Evolutionary conservation across 1,284 basidiomycete genomes (phyloP), one percentile per base, ranked within the genome.

Genomic region (Cerioporus squamosus): DNA sequence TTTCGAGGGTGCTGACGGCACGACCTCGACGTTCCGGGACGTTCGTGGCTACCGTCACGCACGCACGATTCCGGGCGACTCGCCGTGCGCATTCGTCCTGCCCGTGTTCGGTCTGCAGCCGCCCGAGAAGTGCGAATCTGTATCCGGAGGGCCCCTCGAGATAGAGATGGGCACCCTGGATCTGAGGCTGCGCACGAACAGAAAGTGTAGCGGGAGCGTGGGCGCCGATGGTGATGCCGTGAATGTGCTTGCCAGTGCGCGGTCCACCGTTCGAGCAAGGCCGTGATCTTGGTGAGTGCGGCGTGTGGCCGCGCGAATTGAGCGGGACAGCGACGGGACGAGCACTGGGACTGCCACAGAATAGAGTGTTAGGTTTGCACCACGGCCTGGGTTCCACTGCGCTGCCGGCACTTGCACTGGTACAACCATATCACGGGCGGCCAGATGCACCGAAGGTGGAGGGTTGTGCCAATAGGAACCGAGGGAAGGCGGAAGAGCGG

Each of bases 311-410:
- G 9, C 33, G 33, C 33, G 12, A 10, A 10, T 36, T 36, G 33
- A 10, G 33, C 33, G 33, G 33, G 33, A 6, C 12, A 15, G 8
- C 9, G 33, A 36, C 10, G 10, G 12, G 33, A 36, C 33, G 33
- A 36, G 33, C 33, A 36, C 14, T 12, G 3, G 33, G 33, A 36
- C 39, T 20, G 45, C 53, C 50, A 47, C 50, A 44, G 47, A 51
- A 60, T 56, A 60, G 59, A 60, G 59, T 60, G 53, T 45, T 56
- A 60, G 54, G 51, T 60, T 56, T 51, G 38, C 24, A 43, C 42
- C 45, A 44, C 36, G 44, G 44, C 23, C 44, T 44, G 23, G 44
- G 44, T 24, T n/a, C 44, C 22, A 24, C 33, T 36, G 44, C 26
- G 15, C 45, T 7, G 45, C 20, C 20, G 20, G 23, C 29, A 17